Evolutionary conservation across 1,139 yeast genomes (phyloP), one percentile per base, ranked within the genome.

Genomic region (Geotrichum phurueaensis): DNA sequence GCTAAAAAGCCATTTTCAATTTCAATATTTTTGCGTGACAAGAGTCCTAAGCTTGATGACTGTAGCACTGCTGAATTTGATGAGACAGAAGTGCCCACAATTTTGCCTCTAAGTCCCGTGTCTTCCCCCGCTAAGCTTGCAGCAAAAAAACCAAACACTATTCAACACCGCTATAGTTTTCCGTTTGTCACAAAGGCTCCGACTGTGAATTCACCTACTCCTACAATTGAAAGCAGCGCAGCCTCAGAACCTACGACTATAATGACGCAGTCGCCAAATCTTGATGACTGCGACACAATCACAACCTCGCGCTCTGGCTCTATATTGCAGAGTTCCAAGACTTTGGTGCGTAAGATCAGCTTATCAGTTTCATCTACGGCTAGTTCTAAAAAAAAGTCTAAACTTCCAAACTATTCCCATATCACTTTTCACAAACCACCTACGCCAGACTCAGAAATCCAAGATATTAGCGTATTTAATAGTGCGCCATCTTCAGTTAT

Each of bases 1-100:
- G 3, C 57, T n/a, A 59, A 59, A 27, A 59, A 54, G 49, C 52
- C 58, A 6, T 36, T 45, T 31, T 59, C 61, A 5, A 51, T 59
- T 25, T 48, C 54, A 7, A 36, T 50, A 25, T 50, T 54, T 13
- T 36, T 47, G 13, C 31, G 36, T 29, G 22, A 25, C 12, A 50
- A 55, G 22, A 23, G 33, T 9, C 47, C 20, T 20, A 57, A 27
- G 31, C 10, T n/a, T 15, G 29, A 36, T 23, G 18, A 22, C 10
- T 9, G 3, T 53, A 43, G 12, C 3, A n/a, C n/a, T 20, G 27
- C 13, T 4, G 31, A 6, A 1, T 31, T 22, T 22, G n/a, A 15
- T 33, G 13, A 22, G 9, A 6, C 25, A 7, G 18, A 18, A 6
- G 9, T 12, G 22, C 15, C 13, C 9, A 48, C 18, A 2, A 18